Percentiles rank a stretch among this genome's conserved stretches.
phyloP scores from a whole-genome alignment of 169 alveolate species.

The Perkinsus chesapeaki region DNA sequence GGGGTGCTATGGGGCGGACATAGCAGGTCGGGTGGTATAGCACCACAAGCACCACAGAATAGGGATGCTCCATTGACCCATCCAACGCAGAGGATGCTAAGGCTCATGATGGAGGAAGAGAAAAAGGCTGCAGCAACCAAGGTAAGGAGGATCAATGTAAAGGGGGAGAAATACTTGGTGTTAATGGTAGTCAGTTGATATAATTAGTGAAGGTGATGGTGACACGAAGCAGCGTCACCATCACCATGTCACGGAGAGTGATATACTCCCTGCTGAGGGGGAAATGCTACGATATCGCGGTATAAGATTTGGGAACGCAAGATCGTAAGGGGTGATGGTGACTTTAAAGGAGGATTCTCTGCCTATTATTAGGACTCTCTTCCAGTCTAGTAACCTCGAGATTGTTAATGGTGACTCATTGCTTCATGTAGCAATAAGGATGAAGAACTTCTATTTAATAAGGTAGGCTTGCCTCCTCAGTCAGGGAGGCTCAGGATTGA shows the following conservation, averaged over 20 bases:
- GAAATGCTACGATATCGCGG: neutral
- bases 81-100: neutral
- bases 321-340: neutral
- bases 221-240: too few species aligned
- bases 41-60: too few species aligned
- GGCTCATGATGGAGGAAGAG: neutral
- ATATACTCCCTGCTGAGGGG: neutral
- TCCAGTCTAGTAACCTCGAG: neutral
- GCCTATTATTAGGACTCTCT: neutral
- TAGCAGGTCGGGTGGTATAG: neutral
- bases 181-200: too few species aligned
- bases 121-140: neutral
- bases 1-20: neutral
- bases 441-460: neutral
- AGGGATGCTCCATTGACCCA: neutral
- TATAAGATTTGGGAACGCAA: neutral
- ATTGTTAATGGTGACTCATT: neutral
- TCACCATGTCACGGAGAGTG: neutral
- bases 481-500: too few species aligned
- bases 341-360: neutral
- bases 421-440: neutral
- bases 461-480: too few species aligned
- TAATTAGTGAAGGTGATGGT: too few species aligned
- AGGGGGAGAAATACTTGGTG: too few species aligned
- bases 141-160: neutral